Evolutionary conservation across 1,139 yeast species (phyloP).

Genomic region (Sugiyamaella xylanicola): DNA sequence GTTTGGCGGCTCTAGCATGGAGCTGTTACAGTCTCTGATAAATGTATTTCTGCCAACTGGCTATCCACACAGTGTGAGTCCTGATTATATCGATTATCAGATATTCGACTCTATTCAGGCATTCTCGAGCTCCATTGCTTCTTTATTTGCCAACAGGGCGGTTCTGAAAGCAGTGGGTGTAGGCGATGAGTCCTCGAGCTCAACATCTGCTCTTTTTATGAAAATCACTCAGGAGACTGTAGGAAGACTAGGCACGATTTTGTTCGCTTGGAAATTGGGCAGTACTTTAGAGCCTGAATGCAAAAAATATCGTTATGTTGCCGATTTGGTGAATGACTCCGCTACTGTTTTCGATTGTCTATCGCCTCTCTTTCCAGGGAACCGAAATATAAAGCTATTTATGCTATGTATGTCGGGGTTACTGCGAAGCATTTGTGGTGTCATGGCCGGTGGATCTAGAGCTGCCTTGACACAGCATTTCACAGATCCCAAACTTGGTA

Average conservation of each 20-base stretch:
- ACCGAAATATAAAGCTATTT: conserved; percentile 32
- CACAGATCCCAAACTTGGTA: conserved; percentile 41
- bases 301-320: conserved; percentile 43
- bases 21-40: conserved; percentile 33
- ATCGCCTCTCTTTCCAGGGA: conserved; percentile 40
- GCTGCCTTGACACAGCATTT: conserved; percentile 47
- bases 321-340: conserved; percentile 44
- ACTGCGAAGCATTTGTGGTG: conserved; percentile 43
- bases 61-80: conserved; percentile 42
- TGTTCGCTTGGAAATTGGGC: conserved; percentile 45
- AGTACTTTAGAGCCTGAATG: conserved; percentile 44
- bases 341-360: conserved; percentile 44
- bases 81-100: conserved; percentile 44
- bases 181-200: conserved; percentile 44
- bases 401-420: conserved; percentile 43
- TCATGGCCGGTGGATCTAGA: conserved; percentile 45
- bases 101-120: conserved; percentile 46
- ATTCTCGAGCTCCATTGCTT: conserved; percentile 43
- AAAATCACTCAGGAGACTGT: conserved; percentile 44
- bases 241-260: conserved; percentile 45
- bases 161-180: conserved; percentile 45
- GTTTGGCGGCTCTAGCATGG: conserved; percentile 15
- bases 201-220: conserved; percentile 44
- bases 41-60: conserved; percentile 45
- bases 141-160: conserved; percentile 44